Evolutionary conservation across 2,329 filamentous ascomycete genomes (phyloP), one percentile per base, ranked within the genome.

Genomic region (Pyrenochaeta sp.): DNA sequence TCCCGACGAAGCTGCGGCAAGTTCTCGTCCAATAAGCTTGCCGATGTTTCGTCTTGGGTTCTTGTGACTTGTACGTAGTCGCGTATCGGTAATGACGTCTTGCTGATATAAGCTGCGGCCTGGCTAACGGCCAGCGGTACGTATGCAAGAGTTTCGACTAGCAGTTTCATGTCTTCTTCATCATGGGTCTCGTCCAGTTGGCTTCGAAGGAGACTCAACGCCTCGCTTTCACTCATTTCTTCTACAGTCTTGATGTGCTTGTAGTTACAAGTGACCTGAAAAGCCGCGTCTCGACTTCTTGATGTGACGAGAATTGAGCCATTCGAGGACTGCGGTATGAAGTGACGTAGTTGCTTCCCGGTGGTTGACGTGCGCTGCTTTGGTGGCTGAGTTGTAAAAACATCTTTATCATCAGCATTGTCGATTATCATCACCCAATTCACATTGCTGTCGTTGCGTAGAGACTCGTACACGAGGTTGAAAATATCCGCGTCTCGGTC

Each of bases 81-180:
- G 25, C n/a, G n/a, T n/a, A n/a, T n/a, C n/a, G n/a, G n/a, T n/a
- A n/a, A n/a, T n/a, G n/a, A n/a, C n/a, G n/a, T n/a, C n/a, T 43
- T 49, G 8, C 37, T 51, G 49, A 77, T 76, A 45, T 73, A 73
- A 12, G 67, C 59, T 13, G 71, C 65, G 7, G 72, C 72, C 53
- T 76, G 72, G 3, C 62, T 46, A 40, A 57, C 19, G 5, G 54
- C 45, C 12, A 52, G 44, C 32, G 50, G 54, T 9, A 53, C 44
- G 30, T 50, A 64, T 0, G 72, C 74, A 0, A 77, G 62, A 9
- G 66, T 36, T 24, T 52, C 24, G n/a, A 56, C 42, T 25, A 51
- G 48, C 47, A 46, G 39, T 13, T 34, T 36, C 15, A 19, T 32
- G 7, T 55, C 51, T 19, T 39, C 44, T 15, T 52, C 49, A 9